Conservation (phyloP, 805 yeast genomes). For the Candida schatavii region DNA sequence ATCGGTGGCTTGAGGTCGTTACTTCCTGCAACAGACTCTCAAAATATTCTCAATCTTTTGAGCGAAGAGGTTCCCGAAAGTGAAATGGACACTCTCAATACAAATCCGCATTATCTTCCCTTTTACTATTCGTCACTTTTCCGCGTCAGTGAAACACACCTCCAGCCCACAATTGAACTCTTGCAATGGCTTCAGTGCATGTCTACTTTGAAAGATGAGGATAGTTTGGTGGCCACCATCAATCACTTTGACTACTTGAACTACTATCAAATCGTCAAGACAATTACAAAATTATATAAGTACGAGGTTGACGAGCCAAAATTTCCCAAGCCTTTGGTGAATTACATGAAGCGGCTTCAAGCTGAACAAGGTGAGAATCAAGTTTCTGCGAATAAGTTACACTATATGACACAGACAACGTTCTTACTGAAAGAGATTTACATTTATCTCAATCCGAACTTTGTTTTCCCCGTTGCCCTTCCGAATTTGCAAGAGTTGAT, state of each 20-base stretch:
- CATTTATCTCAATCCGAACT: constrained; percentile 51
- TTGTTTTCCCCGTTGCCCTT: constrained; percentile 54
- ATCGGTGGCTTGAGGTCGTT: constrained; percentile 27
- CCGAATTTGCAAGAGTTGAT: constrained; percentile 77
- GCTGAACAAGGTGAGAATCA: constrained; percentile 39
- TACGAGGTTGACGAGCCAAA: constrained; percentile 81
- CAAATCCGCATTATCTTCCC: constrained; percentile 46
- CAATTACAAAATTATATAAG: constrained; percentile 65
- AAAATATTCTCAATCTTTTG: constrained; percentile 21
- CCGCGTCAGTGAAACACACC: constrained; percentile 61
- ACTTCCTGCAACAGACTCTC: constrained; percentile 8
- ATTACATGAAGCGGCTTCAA: constrained; percentile 28
- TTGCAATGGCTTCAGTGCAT: constrained; percentile 90
- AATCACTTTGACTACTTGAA: constrained; percentile 56
- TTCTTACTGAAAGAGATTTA: constrained; percentile 39
- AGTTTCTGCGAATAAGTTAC: constrained; percentile 22
- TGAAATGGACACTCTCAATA: constrained; percentile 9
- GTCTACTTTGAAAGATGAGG: constrained; percentile 66
- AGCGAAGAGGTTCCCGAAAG: constrained; percentile 15
- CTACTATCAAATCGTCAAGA: constrained; percentile 66
- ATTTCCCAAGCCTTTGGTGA: constrained; percentile 42
- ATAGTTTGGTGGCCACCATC: constrained; percentile 53
- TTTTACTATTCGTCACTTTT: constrained; percentile 66
- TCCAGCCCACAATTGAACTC: constrained; percentile 72
- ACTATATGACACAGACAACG: constrained; percentile 40